A percentile compares a stretch with the other conserved stretches of the same genome.
phyloP scores from a whole-genome alignment of 2,329 filamentous ascomycete species.

The Calonectria henricotiae region DNA sequence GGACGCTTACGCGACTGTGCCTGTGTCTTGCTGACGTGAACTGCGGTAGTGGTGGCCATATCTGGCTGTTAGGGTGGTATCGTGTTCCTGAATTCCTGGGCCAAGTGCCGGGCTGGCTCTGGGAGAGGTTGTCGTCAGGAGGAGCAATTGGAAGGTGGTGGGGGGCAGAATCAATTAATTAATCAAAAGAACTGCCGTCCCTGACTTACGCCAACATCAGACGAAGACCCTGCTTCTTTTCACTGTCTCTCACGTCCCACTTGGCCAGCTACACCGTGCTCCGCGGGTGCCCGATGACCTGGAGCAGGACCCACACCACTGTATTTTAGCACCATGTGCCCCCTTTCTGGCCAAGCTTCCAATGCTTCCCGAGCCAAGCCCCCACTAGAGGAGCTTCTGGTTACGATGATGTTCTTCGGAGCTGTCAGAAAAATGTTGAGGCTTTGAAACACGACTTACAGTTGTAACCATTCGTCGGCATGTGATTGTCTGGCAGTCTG shows the following conservation, averaged over 20 bases:
- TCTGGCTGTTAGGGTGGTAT: constrained; percentile 27
- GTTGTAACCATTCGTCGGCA: not conserved
- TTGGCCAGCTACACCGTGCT: constrained; percentile 20
- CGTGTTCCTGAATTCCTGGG: constrained; percentile 9
- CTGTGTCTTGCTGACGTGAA: constrained; percentile 53
- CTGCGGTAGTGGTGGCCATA: constrained; percentile 55
- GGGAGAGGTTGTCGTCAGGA: not conserved
- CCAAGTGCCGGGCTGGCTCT: not conserved
- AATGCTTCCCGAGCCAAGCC: constrained; percentile 6
- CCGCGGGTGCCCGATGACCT: constrained; percentile 26
- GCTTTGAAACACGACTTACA: constrained; percentile 4
- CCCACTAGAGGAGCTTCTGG: constrained; percentile 15
- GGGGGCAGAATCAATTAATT: constrained; percentile 7
- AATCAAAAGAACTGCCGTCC: constrained; percentile 2
- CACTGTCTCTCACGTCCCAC: constrained; percentile 12
- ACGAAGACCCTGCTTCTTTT: constrained; percentile 15
- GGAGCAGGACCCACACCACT: constrained; percentile 21
- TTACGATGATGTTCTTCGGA: not conserved
- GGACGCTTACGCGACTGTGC: constrained; percentile 62
- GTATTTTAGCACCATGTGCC: constrained; percentile 43
- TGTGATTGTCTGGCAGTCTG: constrained; percentile 2
- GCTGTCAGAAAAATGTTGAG: constrained; percentile 21
- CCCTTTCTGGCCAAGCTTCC: not conserved
- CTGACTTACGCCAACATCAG: constrained; percentile 1
- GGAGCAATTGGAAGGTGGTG: constrained; percentile 24